Evolutionary conservation across 208 protist genomes (phyloP), one percentile per base, ranked within the genome.

Genomic region (Leishmania lainsoni): DNA sequence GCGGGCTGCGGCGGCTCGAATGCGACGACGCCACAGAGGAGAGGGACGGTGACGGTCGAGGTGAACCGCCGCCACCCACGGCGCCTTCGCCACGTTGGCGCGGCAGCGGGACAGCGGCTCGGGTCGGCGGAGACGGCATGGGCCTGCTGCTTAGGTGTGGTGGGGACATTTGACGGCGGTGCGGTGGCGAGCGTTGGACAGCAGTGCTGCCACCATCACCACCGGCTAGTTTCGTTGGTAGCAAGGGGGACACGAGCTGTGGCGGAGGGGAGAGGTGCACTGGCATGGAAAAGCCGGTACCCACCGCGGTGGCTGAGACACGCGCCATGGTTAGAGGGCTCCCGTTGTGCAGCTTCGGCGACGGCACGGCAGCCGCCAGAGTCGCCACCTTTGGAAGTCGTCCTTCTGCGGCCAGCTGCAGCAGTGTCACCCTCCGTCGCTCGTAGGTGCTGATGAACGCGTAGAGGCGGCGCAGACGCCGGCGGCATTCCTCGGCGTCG

Each of bases 401-500:
- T 2, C 81, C 86, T 20, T 51, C 45, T n/a, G 71, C 74, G 32
- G 83, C 83, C 70, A 69, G 54, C 81, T 48, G 78, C 56, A 79
- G 65, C 32, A 83, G 87, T 35, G 79, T 66, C n/a, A 49, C 58
- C 80, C 84, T 86, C 39, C 83, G 56, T 29, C 45, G 56, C 45
- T 83, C 72, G 76, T 93, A 94, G 17, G 42, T 39, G 9, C 65
- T 65, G 48, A 94, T 65, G 73, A 95, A 95, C 20, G 61, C 45
- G 63, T 90, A 84, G 56, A 95, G 61, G 49, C 88, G 86, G 56
- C 89, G 85, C 42, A 95, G 86, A 10, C 88, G 85, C 16, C 78
- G 85, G 16, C 92, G 87, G 76, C 92, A 95, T 48, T 88, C 84
- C 52, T 91, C 89, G 0, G 90, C 87, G 72, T 83, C 78, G 68